These are phyloP conservation scores for Zopfia rhizophila DNA, from an alignment of 2,329 filamentous ascomycete genomes.

Conservation along the genomic window DNA sequence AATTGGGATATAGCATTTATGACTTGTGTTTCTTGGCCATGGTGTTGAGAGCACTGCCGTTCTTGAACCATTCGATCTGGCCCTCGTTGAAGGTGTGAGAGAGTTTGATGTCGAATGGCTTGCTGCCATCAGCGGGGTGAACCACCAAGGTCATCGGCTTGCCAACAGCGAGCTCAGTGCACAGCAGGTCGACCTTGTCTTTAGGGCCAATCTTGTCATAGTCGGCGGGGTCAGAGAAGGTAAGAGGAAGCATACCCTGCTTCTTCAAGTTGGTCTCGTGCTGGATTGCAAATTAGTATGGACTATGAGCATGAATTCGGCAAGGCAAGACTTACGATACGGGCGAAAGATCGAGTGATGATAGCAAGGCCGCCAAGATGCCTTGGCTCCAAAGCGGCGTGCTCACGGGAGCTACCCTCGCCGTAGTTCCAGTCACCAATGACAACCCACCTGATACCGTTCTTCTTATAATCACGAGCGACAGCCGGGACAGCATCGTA, in stretches of 20 bases:
- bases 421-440: constrained; percentile 99
- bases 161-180: constrained; percentile 89
- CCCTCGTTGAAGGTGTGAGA: constrained; percentile 97
- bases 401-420: constrained; percentile 96
- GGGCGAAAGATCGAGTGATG: constrained; percentile 93
- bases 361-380: constrained; percentile 97
- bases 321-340: constrained; percentile 71
- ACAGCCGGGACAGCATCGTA: constrained; percentile 91
- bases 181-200: constrained; percentile 89
- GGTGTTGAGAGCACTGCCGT: constrained; percentile 96
- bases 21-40: constrained; percentile 79
- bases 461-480: constrained; percentile 98
- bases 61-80: constrained; percentile 99
- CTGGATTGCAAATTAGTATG: constrained; percentile 39
- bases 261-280: constrained; percentile 99
- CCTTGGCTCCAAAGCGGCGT: constrained; percentile 96
- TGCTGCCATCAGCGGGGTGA: constrained; percentile 84
- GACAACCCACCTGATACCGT: constrained; percentile 96
- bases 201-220: constrained; percentile 97
- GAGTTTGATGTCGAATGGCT: constrained; percentile 83
- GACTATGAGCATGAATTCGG: not conserved
- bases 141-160: constrained; percentile 92
- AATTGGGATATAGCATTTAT: constrained; percentile 26
- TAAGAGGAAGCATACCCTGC: constrained; percentile 99
- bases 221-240: constrained; percentile 92